Evolutionary conservation across 805 yeast genomes (phyloP).

Genomic region (Hanseniaspora valbyensis): DNA sequence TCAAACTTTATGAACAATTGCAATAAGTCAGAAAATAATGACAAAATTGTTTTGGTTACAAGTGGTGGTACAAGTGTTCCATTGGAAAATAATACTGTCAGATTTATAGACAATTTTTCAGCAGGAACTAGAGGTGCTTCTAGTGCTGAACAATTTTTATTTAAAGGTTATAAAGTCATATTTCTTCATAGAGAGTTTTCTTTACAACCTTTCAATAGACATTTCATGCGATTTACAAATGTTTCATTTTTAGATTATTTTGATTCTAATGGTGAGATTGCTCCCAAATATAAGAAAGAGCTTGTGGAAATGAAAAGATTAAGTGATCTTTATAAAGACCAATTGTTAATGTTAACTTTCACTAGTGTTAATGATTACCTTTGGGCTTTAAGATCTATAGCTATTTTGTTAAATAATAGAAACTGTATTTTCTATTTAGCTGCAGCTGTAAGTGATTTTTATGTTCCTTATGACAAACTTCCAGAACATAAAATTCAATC

Average conservation of each 20-base stretch:
- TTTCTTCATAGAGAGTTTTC: constrained; percentile 89
- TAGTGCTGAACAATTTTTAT: constrained; percentile 82
- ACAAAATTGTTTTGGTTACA: constrained; percentile 63
- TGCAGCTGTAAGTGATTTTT: constrained; percentile 96
- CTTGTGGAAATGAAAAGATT: constrained; percentile 49
- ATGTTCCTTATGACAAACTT: constrained; percentile 70
- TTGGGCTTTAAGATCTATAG: constrained; percentile 63
- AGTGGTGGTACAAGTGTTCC: constrained; percentile 99
- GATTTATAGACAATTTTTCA: constrained; percentile 91
- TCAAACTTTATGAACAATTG: constrained; percentile 46
- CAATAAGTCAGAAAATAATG: neutral
- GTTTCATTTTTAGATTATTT: constrained; percentile 79
- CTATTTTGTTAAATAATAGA: constrained; percentile 45
- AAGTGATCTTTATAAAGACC: constrained; percentile 28
- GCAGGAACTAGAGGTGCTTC: constrained; percentile 98
- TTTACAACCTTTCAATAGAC: constrained; percentile 83
- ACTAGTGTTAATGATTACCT: constrained; percentile 92
- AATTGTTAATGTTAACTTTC: constrained; percentile 59
- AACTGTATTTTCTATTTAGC: constrained; percentile 80
- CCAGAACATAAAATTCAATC: constrained; percentile 95
- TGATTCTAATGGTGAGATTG: constrained; percentile 49
- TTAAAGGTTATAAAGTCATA: constrained; percentile 80
- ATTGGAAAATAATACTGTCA: constrained; percentile 86
- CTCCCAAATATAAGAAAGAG: constrained; percentile 45
- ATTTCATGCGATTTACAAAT: constrained; percentile 64